phyloP scores from a whole-genome alignment of 129 eudicot species.

The Centrapalus pauciflorus region DNA sequence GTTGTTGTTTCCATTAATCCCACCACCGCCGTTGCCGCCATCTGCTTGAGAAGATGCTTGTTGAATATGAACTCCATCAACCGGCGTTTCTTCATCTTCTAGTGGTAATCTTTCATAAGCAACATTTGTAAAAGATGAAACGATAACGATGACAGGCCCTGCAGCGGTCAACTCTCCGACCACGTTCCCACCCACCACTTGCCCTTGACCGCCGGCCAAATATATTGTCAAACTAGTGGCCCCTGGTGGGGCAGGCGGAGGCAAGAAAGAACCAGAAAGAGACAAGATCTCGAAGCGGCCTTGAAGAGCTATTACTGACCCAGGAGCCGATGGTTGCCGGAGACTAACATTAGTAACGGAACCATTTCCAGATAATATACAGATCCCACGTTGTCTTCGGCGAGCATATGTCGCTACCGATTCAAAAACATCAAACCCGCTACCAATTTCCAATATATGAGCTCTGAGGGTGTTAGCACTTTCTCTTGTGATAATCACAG shows the following conservation, averaged over 20 bases:
- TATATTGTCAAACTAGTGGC: constrained; percentile 32
- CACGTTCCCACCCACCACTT: constrained; percentile 36
- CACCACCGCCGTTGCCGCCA: constrained; percentile 5
- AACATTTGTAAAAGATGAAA: constrained; percentile 30
- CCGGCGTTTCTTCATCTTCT: constrained; percentile 26
- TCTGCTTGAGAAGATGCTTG: constrained; percentile 12
- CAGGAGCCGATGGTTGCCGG: constrained; percentile 27
- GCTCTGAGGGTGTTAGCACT: constrained; percentile 37
- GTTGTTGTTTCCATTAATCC: constrained; percentile 5
- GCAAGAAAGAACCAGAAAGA: constrained; percentile 32
- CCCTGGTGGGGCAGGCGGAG: constrained; percentile 37
- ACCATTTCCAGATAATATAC: constrained; percentile 29
- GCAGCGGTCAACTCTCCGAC: constrained; percentile 37
- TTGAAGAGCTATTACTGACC: constrained; percentile 27
- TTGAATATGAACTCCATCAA: constrained; percentile 18
- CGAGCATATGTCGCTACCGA: constrained; percentile 27
- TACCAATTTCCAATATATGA: constrained; percentile 25
- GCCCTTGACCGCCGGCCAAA: constrained; percentile 37
- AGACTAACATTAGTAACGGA: constrained; percentile 26
- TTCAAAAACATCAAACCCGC: constrained; percentile 25
- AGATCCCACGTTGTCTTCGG: constrained; percentile 35
- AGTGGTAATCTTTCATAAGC: constrained; percentile 34
- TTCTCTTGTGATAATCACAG: constrained; percentile 31
- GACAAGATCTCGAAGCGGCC: constrained; percentile 37
- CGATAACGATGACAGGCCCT: constrained; percentile 33